A percentile compares a stretch with the other conserved stretches of the same genome.
phyloP scores from a whole-genome alignment of 1,284 basidiomycete species.

The Ganoderma lingzhi region DNA sequence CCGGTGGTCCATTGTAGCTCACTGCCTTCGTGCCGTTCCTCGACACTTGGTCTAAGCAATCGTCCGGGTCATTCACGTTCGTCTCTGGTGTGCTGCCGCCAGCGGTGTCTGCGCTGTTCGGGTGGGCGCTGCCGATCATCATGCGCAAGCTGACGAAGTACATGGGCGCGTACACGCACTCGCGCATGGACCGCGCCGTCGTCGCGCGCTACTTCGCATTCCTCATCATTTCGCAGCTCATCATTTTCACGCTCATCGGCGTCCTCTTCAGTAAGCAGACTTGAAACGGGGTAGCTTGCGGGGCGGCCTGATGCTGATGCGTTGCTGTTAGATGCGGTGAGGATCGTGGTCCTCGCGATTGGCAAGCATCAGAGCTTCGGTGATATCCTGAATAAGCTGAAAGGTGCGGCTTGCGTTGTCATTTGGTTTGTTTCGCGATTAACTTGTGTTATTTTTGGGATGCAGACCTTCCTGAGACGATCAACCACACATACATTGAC shows the following conservation, averaged over 20 bases:
- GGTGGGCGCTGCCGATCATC: conserved; percentile 86
- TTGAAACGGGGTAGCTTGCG: background rate
- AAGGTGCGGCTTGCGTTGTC: conserved; percentile 54
- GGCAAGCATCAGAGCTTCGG: conserved; percentile 71
- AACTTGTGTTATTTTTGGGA: background rate
- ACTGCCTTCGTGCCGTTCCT: conserved; percentile 79
- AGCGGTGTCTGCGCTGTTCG: conserved; percentile 86
- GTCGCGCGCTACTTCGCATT: conserved; percentile 92
- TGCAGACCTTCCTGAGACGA: conserved; percentile 70
- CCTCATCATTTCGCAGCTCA: conserved; percentile 88
- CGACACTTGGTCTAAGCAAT: conserved; percentile 67
- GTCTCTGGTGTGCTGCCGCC: conserved; percentile 92
- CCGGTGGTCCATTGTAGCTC: conserved; percentile 49
- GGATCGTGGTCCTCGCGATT: conserved; percentile 73
- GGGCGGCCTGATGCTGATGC: background rate
- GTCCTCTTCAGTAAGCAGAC: conserved; percentile 80
- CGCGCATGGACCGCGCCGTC: conserved; percentile 87
- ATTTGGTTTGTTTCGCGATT: background rate
- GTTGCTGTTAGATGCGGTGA: conserved; percentile 59
- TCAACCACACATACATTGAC: conserved; percentile 85
- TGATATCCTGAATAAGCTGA: conserved; percentile 72
- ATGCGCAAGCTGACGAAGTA: conserved; percentile 88
- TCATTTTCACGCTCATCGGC: conserved; percentile 92
- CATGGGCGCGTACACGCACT: conserved; percentile 83
- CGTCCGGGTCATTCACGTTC: conserved; percentile 71